A percentile compares a stretch with the other conserved stretches of the same genome.
These are phyloP conservation scores for Zygosaccharomyces pseudobailii DNA, from an alignment of 1,139 yeast species.

Conservation along the genomic window DNA sequence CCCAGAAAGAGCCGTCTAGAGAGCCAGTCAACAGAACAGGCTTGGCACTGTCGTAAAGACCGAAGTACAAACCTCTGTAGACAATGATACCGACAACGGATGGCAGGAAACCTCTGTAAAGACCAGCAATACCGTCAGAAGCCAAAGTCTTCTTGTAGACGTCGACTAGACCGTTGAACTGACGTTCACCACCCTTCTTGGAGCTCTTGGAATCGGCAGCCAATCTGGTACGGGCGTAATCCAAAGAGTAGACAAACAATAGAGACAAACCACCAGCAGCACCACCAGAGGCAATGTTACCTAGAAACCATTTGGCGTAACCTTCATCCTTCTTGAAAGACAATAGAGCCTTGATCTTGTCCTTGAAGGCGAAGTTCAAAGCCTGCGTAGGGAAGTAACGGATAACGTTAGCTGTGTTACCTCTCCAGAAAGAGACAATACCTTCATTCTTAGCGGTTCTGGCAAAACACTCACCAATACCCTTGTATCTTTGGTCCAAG, in stretches of 20 bases:
- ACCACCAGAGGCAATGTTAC: constrained; percentile 83
- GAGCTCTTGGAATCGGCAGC: constrained; percentile 77
- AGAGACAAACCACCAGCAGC: constrained; percentile 75
- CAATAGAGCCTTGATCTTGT: constrained; percentile 71
- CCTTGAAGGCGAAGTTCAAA: constrained; percentile 79
- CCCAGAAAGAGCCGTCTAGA: constrained; percentile 65
- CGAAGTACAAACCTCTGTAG: constrained; percentile 82
- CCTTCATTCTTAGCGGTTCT: constrained; percentile 74
- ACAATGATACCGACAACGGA: constrained; percentile 76
- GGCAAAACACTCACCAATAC: constrained; percentile 66
- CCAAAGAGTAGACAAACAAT: constrained; percentile 72
- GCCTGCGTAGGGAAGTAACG: constrained; percentile 86
- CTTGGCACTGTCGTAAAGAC: constrained; percentile 73
- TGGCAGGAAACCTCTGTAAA: constrained; percentile 82
- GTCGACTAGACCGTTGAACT: constrained; percentile 72
- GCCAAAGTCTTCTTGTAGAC: constrained; percentile 75
- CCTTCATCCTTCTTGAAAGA: constrained; percentile 65
- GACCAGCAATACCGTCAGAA: constrained; percentile 75
- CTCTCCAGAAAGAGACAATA: constrained; percentile 70
- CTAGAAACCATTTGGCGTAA: constrained; percentile 67
- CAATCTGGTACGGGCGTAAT: constrained; percentile 79
- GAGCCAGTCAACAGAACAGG: constrained; percentile 69
- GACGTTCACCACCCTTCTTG: constrained; percentile 60
- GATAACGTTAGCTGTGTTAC: constrained; percentile 78
- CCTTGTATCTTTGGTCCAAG: constrained; percentile 59